Percentiles rank a stretch among this genome's conserved stretches.
These are phyloP conservation scores for Alternaria gansuensis DNA, from an alignment of 2,329 filamentous ascomycete genomes.

Conservation along the genomic window DNA sequence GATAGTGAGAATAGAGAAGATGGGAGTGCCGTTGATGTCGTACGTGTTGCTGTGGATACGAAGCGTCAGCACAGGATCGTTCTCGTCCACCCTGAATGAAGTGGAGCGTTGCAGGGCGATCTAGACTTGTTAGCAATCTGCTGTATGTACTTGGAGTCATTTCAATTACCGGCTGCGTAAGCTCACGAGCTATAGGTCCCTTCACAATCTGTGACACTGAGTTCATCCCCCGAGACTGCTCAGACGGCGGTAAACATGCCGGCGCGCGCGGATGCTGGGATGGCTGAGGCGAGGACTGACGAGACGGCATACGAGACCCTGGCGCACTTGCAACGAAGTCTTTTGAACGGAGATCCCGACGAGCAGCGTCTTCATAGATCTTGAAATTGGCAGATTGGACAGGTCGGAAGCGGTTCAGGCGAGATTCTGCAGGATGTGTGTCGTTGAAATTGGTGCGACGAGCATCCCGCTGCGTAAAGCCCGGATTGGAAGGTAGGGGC, in stretches of 20 bases:
- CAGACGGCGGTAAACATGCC: not conserved
- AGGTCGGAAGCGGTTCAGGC: constrained; percentile 1
- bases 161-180: not conserved
- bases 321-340: constrained; percentile 11
- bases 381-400: constrained; percentile 1
- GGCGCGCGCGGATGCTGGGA: not conserved
- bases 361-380: not conserved
- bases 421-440: not conserved
- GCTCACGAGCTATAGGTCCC: not conserved
- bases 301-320: constrained; percentile 14
- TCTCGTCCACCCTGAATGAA: not conserved
- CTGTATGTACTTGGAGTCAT: not conserved
- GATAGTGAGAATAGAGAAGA: constrained; percentile 30
- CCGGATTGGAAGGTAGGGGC: not conserved
- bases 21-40: constrained; percentile 16
- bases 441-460: constrained; percentile 2
- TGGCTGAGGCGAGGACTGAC: constrained; percentile 10
- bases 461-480: not conserved
- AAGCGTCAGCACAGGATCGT: constrained; percentile 10
- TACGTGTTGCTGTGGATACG: constrained; percentile 27
- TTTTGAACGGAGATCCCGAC: not conserved
- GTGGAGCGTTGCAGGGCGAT: not conserved
- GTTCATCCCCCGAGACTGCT: not conserved
- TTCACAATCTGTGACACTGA: not conserved
- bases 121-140: constrained; percentile 13